Evolutionary conservation across 768 basidiomycete species (phyloP).

Genomic region (Tulasnella sp.): DNA sequence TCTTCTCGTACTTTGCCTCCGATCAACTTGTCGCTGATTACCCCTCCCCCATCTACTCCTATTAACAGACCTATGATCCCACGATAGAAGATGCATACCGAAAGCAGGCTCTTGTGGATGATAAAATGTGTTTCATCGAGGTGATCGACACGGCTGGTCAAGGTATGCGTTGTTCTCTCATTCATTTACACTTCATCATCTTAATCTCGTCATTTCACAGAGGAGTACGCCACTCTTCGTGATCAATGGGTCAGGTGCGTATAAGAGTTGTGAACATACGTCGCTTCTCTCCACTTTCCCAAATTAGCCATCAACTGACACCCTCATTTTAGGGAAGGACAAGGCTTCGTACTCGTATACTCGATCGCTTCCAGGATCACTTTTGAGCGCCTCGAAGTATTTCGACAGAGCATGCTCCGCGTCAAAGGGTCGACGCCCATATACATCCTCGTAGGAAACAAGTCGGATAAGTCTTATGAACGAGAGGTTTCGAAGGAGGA

Average conservation of each 20-base stretch:
- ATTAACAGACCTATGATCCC: conserved; percentile 78
- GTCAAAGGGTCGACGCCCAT: conserved; percentile 77
- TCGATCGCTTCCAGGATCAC: conserved; percentile 90
- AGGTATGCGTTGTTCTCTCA: conserved; percentile 40
- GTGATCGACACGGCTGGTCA: conserved; percentile 97
- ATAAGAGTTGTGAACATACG: too few species aligned
- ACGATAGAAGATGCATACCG: conserved; percentile 98
- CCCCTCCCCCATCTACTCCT: not conserved
- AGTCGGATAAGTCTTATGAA: conserved; percentile 82
- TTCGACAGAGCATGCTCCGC: conserved; percentile 78
- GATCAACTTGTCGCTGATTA: not conserved
- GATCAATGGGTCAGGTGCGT: conserved; percentile 94
- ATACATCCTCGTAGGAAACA: conserved; percentile 94
- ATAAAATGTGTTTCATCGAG: conserved; percentile 89
- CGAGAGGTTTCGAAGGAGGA: conserved; percentile 88
- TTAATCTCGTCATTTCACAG: conserved; percentile 30
- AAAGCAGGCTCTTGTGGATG: conserved; percentile 88
- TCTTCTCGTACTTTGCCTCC: not conserved
- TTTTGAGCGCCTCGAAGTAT: conserved; percentile 80
- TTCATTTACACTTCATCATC: not conserved
- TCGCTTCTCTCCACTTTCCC: conserved; percentile 20
- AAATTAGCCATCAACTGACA: conserved; percentile 14
- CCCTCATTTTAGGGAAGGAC: conserved; percentile 58
- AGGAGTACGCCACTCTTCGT: conserved; percentile 92
- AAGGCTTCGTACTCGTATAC: conserved; percentile 96